Evolutionary conservation across 164 flowering plant species (phyloP).

Genomic region (Kingdonia uniflora): DNA sequence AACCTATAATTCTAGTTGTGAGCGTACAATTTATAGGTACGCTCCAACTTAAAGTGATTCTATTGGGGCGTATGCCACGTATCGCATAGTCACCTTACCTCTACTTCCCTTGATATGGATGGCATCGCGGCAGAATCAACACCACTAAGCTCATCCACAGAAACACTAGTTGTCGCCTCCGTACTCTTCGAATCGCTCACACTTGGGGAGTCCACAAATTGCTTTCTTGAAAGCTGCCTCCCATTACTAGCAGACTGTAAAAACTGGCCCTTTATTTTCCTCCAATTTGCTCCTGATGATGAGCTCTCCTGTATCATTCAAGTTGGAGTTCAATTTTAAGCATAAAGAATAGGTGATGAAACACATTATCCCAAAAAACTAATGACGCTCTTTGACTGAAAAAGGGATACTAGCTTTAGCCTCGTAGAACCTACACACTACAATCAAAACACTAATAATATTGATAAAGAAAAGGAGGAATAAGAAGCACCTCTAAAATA

Average conservation of each 20-base stretch:
- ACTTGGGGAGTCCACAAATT: constrained; percentile 38
- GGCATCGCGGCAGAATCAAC: constrained; percentile 62
- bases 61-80: too few species aligned
- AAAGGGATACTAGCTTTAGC: too few species aligned
- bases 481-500: background rate
- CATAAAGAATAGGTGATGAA: background rate
- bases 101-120: constrained; percentile 51
- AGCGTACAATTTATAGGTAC: too few species aligned
- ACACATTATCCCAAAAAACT: background rate
- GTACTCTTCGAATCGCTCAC: constrained; percentile 60
- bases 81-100: constrained; percentile 26
- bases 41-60: too few species aligned
- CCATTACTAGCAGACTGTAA: constrained; percentile 37
- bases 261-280: constrained; percentile 50
- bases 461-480: background rate
- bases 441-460: too few species aligned
- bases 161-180: constrained; percentile 61
- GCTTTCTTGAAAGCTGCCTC: constrained; percentile 55
- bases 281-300: constrained; percentile 44
- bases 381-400: background rate
- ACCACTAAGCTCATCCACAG: constrained; percentile 54
- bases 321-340: background rate
- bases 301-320: constrained; percentile 46
- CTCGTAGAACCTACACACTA: too few species aligned
- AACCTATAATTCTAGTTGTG: background rate